A percentile compares a stretch with the other conserved stretches of the same genome.
phyloP scores from a whole-genome alignment of 257 asterid genomes.

The Cordia subcordata region DNA sequence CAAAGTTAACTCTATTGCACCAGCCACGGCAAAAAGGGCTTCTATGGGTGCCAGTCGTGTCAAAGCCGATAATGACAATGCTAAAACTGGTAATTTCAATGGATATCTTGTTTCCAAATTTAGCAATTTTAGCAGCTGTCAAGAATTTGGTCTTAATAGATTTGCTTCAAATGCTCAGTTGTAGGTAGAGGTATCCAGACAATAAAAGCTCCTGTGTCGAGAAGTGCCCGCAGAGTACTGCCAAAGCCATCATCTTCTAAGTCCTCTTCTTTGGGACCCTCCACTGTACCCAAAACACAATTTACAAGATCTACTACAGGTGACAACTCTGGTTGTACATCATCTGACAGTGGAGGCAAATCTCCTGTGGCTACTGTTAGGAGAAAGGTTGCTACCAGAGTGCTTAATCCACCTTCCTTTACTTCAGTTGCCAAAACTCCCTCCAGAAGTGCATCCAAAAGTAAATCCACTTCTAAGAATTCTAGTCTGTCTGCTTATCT shows the following conservation, averaged over 20 bases:
- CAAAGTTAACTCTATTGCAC: constrained; percentile 35
- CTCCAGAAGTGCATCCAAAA: constrained; percentile 41
- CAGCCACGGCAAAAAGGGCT: constrained; percentile 47
- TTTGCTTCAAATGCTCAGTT: constrained; percentile 27
- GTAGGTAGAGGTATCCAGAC: constrained; percentile 50
- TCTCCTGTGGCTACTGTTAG: constrained; percentile 37
- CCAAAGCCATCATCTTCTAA: constrained; percentile 51
- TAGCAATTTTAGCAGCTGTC: neutral
- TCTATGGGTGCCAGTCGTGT: constrained; percentile 40
- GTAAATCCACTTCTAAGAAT: constrained; percentile 33
- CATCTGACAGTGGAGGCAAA: constrained; percentile 43
- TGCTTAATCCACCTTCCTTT: constrained; percentile 31
- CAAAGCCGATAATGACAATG: constrained; percentile 47
- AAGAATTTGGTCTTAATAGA: neutral
- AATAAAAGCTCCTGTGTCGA: constrained; percentile 36
- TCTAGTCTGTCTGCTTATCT: constrained; percentile 46
- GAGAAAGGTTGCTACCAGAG: constrained; percentile 43
- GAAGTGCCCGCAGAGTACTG: constrained; percentile 44
- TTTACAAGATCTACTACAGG: constrained; percentile 51
- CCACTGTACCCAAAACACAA: constrained; percentile 38
- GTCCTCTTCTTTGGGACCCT: constrained; percentile 41
- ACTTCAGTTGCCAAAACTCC: constrained; percentile 50
- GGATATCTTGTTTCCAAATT: constrained; percentile 6
- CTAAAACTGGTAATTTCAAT: constrained; percentile 36
- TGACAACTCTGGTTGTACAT: constrained; percentile 46